Base-by-base conservation (phyloP, 2,329 filamentous ascomycete genomes). In the Epichloe baconii region DNA sequence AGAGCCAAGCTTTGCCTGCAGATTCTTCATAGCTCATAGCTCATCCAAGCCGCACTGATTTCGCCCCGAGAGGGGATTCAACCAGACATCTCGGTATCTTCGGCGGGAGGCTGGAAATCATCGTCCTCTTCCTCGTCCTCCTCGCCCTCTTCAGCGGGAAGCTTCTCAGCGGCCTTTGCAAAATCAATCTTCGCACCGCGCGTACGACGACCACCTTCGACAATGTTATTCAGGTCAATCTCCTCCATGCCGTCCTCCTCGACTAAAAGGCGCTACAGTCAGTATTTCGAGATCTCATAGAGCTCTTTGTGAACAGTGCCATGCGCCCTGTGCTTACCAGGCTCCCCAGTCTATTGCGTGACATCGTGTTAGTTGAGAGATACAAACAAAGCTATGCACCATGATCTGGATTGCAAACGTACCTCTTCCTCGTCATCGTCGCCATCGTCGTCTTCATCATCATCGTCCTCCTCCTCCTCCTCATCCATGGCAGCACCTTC, bases 101-200 rank as follows among this genome's bases (percentile, higher is more conserved):
- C 76, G 50, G 77, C 77, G 40, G 77, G 66, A 48, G 79, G 80
- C 63, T 83, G 73, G 65, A 84, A 84, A 61, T 76, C 85, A 53
- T 86, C 83, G 44, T 86, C 86, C 0, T 93, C 86, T 44, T 89
- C 88, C 14, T 88, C 86, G 5, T 90, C 86, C 7, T 86, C 83
- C n/a, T 82, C 45, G 6, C 26, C 26, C 26, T 31, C 26, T 31
- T 38, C 79, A 56, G 76, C 79, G 45, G 79, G 81, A 61, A 86
- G 79, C 68, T 95, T 82, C 69, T 86, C 77, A 26, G 88, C 88
- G 19, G 90, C 90, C 74, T 95, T 89, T 62, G 86, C 85, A 71
- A 88, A 97, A 76, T 97, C 88, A 66, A 97, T 96, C 64, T 83
- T 78, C 69, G 88, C 87, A 65, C 90, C 90, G 64, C 91, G 91